These are phyloP conservation scores for Chernovozyma aurita DNA, from an alignment of 1,139 yeast genomes.

Conservation along the genomic window DNA sequence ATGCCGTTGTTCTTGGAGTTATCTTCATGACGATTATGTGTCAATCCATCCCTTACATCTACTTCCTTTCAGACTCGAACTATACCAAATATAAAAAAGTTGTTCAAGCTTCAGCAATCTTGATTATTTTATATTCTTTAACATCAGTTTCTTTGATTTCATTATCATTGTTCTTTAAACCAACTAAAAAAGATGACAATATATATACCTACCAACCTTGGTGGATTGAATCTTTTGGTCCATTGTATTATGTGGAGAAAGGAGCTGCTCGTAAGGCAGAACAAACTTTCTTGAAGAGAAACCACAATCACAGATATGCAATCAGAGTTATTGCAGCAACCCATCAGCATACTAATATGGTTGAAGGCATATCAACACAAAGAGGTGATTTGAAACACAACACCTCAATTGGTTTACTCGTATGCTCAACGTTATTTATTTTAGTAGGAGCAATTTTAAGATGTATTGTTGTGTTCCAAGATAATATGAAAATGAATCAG, in stretches of 20 bases:
- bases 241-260: conserved; percentile 50
- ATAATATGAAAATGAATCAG: no score
- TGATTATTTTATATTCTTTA: conserved; percentile 55
- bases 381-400: conserved; percentile 50
- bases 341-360: conserved; percentile 39
- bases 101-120: conserved; percentile 52
- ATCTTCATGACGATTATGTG: conserved; percentile 67
- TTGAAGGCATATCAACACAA: conserved; percentile 39
- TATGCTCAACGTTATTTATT: conserved; percentile 48
- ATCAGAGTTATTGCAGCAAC: conserved; percentile 47
- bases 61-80: conserved; percentile 44
- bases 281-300: conserved; percentile 45
- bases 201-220: conserved; percentile 68
- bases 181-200: conserved; percentile 51
- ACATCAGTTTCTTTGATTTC: conserved; percentile 48
- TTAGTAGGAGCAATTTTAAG: conserved; percentile 57
- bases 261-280: conserved; percentile 49
- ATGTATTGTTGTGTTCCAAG: conserved; percentile 52
- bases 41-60: conserved; percentile 59
- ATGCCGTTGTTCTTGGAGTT: conserved; percentile 53
- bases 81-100: conserved; percentile 53
- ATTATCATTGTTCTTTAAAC: conserved; percentile 51
- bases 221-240: conserved; percentile 67
- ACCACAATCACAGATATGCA: conserved; percentile 48
- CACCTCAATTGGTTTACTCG: conserved; percentile 43